Percentiles rank a stretch among this genome's conserved stretches.
Conservation (phyloP, 148 eudicot species). For the Camellia japonica region DNA sequence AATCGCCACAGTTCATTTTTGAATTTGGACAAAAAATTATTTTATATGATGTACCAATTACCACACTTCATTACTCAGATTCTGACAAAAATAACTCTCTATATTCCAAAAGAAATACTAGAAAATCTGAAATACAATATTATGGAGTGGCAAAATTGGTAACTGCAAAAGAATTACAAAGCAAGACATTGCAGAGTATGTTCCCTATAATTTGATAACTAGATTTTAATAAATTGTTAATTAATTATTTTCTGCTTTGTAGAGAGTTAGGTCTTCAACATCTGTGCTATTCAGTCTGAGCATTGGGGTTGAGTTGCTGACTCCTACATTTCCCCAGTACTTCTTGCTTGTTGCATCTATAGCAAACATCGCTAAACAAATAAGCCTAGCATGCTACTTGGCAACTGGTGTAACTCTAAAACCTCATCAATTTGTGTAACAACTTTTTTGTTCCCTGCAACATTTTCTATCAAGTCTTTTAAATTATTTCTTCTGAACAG, state of each 20-base stretch:
- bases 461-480: neutral
- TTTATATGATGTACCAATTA: neutral
- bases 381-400: slow-evolving; percentile 86
- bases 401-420: slow-evolving; percentile 80
- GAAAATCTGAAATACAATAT: neutral
- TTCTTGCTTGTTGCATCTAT: slow-evolving; percentile 87
- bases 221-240: neutral
- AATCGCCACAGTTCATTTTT: neutral
- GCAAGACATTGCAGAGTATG: neutral
- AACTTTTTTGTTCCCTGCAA: neutral
- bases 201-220: neutral
- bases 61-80: neutral
- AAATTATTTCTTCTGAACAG: neutral
- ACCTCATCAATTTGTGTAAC: slow-evolving; percentile 7
- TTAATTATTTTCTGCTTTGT: slow-evolving; percentile 21
- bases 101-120: neutral
- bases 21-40: neutral
- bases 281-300: slow-evolving; percentile 89
- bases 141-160: neutral
- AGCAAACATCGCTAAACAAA: slow-evolving; percentile 92
- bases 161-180: neutral
- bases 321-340: slow-evolving; percentile 79
- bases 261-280: slow-evolving; percentile 89
- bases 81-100: neutral
- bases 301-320: slow-evolving; percentile 91